Evolutionary conservation across 768 basidiomycete genomes (phyloP), one percentile per base, ranked within the genome.

Genomic region (Phanerochaete sordida): DNA sequence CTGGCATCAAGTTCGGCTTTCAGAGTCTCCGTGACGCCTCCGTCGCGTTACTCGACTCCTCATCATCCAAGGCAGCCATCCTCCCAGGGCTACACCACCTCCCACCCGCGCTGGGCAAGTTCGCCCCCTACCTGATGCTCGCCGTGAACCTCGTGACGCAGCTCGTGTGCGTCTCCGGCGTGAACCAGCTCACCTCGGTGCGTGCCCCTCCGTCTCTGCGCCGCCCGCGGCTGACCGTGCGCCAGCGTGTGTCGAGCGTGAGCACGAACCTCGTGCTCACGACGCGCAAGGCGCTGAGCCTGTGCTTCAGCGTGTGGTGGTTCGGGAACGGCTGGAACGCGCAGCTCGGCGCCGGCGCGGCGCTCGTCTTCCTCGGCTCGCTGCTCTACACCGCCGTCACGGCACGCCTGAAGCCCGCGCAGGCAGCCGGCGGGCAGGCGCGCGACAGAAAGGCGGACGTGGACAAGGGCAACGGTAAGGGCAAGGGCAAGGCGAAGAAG

Each of bases 271-370:
- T 95, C 44, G 84, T 91, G 19, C 77, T 93, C 33, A 93, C 92
- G 1, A 76, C 86, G 0, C 82, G 93, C 51, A 95, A 95, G 70
- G 91, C 91, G 6, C 70, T 91, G 49, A 90, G 87, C 62, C 78
- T 95, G 23, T 87, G 84, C 64, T 83, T 93, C 60, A 90, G 87
- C 66, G 87, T 95, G 8, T 91, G 89, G 88, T 92, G 84, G 83
- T 93, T 92, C 67, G 86, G 86, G 1, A 85, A 83, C 62, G 84
- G 83, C 4, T 86, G 88, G 84, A 90, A 90, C 60, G 57, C 69
- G 0, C 82, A 84, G 60, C 75, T 93, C 24, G 85, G 77, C 0
- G 37, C 79, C 5, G 93, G 93, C 24, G 90, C 90, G 3, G 73
- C 69, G 3, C 84, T 93, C 83, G 93, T 95, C 2, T 85, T 92